phyloP scores from a whole-genome alignment of 352 stramenopile genomes.

The Globisporangium paroecandrum region DNA sequence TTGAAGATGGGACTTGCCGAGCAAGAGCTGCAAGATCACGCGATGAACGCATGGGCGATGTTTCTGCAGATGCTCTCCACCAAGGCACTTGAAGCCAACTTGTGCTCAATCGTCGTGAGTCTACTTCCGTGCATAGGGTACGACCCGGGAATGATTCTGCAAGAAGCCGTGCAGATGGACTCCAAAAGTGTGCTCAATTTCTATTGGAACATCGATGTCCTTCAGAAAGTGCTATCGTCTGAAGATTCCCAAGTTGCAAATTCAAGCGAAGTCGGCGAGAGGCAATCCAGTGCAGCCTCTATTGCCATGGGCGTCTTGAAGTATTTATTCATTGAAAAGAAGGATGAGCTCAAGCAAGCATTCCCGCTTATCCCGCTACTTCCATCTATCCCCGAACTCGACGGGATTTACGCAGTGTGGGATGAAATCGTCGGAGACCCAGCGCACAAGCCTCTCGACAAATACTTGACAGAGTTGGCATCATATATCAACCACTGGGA shows the following conservation, averaged over 20 bases:
- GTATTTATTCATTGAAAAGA: conserved; percentile 80
- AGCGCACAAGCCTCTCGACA: conserved; percentile 30
- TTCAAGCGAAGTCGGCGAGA: conserved; percentile 1
- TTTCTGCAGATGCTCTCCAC: conserved; percentile 79
- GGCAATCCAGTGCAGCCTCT: conserved; percentile 2
- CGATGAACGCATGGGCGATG: conserved; percentile 68
- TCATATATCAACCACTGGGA: conserved; percentile 79
- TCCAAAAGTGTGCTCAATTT: conserved; percentile 7
- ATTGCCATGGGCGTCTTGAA: conserved; percentile 36
- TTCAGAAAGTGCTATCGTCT: conserved; percentile 16
- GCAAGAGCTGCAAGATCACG: conserved; percentile 46
- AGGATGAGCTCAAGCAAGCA: conserved; percentile 45
- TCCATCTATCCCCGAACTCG: conserved; percentile 59
- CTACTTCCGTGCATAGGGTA: conserved; percentile 69
- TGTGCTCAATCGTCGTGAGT: conserved; percentile 86
- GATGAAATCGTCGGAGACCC: conserved; percentile 62
- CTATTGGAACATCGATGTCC: conserved; percentile 41
- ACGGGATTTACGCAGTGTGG: conserved; percentile 55
- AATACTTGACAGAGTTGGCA: conserved; percentile 57
- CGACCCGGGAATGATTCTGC: conserved; percentile 37
- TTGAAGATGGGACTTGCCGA: conserved; percentile 77
- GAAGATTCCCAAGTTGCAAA: not conserved
- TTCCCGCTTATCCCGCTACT: conserved; percentile 74
- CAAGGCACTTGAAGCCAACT: conserved; percentile 79
- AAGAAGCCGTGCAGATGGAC: conserved; percentile 28